Evolutionary conservation across 176 grass and related monocot genomes (phyloP).

Genomic region (Bonia amplexicaulis): DNA sequence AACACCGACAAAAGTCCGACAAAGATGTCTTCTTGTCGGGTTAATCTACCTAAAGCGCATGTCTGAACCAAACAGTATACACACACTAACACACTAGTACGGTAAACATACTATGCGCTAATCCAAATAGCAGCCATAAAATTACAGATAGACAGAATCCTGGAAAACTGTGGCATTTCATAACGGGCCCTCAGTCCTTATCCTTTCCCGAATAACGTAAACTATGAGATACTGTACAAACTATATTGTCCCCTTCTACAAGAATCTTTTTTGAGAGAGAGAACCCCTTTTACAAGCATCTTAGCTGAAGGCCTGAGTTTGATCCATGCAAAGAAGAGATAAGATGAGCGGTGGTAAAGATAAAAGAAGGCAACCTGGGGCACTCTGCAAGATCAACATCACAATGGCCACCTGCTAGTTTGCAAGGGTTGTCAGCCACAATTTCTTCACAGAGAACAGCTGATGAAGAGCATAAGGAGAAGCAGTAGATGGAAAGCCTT

Average conservation of each 20-base stretch:
- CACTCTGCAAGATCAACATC: background rate
- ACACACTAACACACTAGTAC: background rate
- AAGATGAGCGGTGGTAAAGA: constrained; percentile 17
- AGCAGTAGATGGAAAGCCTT: constrained; percentile 37
- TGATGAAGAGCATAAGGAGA: constrained; percentile 39
- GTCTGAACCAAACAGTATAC: background rate
- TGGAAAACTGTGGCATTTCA: background rate
- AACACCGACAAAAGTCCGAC: constrained; percentile 6
- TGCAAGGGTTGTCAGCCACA: background rate
- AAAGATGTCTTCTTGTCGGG: constrained; percentile 2
- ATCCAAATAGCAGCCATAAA: background rate
- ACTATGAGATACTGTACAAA: background rate
- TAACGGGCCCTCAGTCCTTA: background rate
- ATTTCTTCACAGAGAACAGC: constrained; percentile 4
- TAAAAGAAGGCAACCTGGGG: background rate
- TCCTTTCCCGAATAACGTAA: background rate
- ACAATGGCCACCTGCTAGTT: background rate
- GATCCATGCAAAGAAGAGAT: constrained; percentile 25
- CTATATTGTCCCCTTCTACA: background rate
- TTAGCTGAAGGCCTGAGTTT: constrained; percentile 1
- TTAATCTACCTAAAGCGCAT: background rate
- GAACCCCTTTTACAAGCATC: constrained; percentile 4
- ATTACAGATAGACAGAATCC: background rate
- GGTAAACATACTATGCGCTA: background rate
- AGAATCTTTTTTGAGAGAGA: background rate